Base-by-base conservation (phyloP, 139 green algal genomes). In the Haematococcus lacustris region DNA sequence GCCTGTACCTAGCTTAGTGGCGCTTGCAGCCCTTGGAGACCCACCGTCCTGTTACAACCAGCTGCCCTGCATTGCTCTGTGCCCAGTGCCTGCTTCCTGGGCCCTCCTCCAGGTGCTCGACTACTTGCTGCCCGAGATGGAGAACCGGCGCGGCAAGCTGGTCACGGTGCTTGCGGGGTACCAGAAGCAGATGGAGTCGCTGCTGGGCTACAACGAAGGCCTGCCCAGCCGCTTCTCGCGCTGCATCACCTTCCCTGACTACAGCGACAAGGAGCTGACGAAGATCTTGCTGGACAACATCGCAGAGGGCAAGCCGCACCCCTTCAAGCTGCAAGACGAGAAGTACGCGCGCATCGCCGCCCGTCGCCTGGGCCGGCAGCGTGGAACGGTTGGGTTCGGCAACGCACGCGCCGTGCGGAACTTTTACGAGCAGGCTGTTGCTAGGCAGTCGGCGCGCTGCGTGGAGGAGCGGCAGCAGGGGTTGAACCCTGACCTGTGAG, bases 331-430 rank as follows among this genome's bases (percentile, higher is more conserved):
- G n/a, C 51, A 73, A 26, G 64, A 86, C 70, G 71, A 69, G 5
- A 69, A 74, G 51, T 66, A 82, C 43, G 66, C 65, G 38, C 70
- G 73, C 50, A 87, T 87, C 39, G 75, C 76, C 6, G 51, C 70
- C 1, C 66, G 66, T 33, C 71, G 82, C 34, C 62, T 87, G 32
- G 82, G 78, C 6, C 59, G 78, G 3, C 70, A 79, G 62, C 75
- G 82, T 3, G 81, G 78, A 39, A 66, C 30, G 0, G 33, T 51
- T 1, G 82, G 82, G 39, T 87, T 87, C 65, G 82, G 82, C 70
- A 87, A 87, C 63, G 82, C 82, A 39, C 71, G 82, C n/a, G 78
- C 78, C 1, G 78, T 82, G 35, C 73, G 82, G 3, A 87, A 83
- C 57, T 60, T 78, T 6, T 75, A 74, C 38, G 79, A 85, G 75